Evolutionary conservation across 1,139 yeast species (phyloP).

Genomic region (Pichia sp.): DNA sequence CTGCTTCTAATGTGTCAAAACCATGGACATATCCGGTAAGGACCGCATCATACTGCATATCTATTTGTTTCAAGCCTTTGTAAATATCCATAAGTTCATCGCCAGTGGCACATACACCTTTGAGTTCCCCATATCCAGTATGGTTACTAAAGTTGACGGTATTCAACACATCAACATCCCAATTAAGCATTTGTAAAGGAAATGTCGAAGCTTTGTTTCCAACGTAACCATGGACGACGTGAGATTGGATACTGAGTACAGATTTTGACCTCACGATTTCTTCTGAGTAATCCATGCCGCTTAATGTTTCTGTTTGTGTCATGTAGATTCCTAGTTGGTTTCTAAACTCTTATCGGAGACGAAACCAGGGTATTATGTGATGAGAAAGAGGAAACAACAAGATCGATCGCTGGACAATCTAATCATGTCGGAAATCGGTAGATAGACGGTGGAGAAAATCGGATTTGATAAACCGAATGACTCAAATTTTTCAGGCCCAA

Average conservation of each 20-base stretch:
- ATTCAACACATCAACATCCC: constrained; percentile 83
- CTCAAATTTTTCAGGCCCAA: background rate
- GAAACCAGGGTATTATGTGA: too few species aligned
- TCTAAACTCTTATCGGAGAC: too few species aligned
- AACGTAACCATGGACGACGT: constrained; percentile 85
- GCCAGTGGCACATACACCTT: constrained; percentile 44
- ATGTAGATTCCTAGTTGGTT: too few species aligned
- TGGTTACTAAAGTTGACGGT: constrained; percentile 83
- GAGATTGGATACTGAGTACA: constrained; percentile 66
- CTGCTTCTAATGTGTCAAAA: constrained; percentile 47
- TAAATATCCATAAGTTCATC: constrained; percentile 42
- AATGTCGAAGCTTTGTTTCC: constrained; percentile 81
- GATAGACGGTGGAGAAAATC: background rate
- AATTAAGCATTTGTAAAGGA: constrained; percentile 73
- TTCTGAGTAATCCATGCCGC: background rate
- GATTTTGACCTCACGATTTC: constrained; percentile 20
- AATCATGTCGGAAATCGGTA: too few species aligned
- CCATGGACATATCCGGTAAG: constrained; percentile 75
- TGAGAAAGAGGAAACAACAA: too few species aligned
- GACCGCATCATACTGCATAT: constrained; percentile 53
- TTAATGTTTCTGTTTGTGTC: background rate
- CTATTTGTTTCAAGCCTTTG: constrained; percentile 46
- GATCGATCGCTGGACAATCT: too few species aligned
- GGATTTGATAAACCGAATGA: background rate
- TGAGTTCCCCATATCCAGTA: constrained; percentile 68